These are phyloP conservation scores for Salvia sclarea DNA, from an alignment of 305 asterid species.

Conservation along the genomic window DNA sequence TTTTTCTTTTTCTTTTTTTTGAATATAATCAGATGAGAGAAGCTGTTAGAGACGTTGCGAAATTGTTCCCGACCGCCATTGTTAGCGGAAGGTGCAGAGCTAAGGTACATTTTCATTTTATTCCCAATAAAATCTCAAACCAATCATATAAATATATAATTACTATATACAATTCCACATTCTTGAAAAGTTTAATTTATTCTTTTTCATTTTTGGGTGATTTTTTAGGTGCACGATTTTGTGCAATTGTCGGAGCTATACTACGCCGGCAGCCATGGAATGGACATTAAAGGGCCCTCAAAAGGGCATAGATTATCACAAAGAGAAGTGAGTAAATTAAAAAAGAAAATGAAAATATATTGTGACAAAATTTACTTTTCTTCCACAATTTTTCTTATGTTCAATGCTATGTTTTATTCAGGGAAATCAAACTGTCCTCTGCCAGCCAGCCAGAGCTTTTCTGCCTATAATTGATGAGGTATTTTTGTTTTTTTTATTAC, in stretches of 20 bases:
- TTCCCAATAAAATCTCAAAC: neutral
- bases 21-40: conserved; percentile 74
- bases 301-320: conserved; percentile 41
- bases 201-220: neutral
- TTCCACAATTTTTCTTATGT: conserved; percentile 27
- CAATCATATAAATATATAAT: neutral
- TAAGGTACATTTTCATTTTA: conserved; percentile 54
- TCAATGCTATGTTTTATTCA: conserved; percentile 22
- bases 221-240: conserved; percentile 57
- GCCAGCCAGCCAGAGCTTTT: conserved; percentile 71
- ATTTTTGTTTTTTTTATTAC: neutral
- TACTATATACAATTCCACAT: neutral
- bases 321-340: conserved; percentile 46
- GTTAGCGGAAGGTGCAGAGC: conserved; percentile 84
- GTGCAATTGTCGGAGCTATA: conserved; percentile 77
- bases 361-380: neutral
- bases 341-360: neutral
- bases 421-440: conserved; percentile 53
- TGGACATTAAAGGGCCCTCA: conserved; percentile 94
- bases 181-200: neutral
- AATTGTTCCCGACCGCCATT: conserved; percentile 80
- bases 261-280: conserved; percentile 98
- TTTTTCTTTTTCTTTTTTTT: neutral
- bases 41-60: conserved; percentile 65
- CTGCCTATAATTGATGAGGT: conserved; percentile 64